A percentile compares a stretch with the other conserved stretches of the same genome.
phyloP scores from a whole-genome alignment of 345 rosid genomes.

The Populus simonii region DNA sequence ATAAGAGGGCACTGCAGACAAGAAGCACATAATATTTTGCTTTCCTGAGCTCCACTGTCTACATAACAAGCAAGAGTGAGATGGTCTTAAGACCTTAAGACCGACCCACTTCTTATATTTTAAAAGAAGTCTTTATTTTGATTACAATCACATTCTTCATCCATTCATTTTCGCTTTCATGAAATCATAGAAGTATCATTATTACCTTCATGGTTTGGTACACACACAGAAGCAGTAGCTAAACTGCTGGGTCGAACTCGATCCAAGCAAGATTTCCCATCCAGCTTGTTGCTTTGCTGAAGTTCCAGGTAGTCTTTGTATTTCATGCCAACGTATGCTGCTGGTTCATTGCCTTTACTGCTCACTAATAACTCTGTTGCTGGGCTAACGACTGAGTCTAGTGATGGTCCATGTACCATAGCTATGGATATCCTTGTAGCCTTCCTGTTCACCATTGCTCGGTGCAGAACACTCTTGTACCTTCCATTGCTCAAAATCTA shows the following conservation, averaged over 20 bases:
- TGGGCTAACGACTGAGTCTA: slow-evolving; percentile 37
- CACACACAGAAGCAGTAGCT: background rate
- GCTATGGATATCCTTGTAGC: slow-evolving; percentile 38
- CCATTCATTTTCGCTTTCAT: no score
- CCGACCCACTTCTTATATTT: no score
- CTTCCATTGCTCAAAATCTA: slow-evolving; percentile 57
- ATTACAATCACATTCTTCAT: background rate
- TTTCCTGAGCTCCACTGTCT: slow-evolving; percentile 9
- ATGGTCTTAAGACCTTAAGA: background rate
- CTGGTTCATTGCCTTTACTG: slow-evolving; percentile 2
- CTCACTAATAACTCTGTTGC: slow-evolving; percentile 28
- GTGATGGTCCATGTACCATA: slow-evolving; percentile 39
- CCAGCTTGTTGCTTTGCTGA: slow-evolving; percentile 38
- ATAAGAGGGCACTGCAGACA: slow-evolving; percentile 4
- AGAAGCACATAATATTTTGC: slow-evolving; percentile 10
- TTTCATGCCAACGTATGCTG: slow-evolving; percentile 31
- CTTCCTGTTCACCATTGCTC: slow-evolving; percentile 41
- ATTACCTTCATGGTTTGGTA: no score
- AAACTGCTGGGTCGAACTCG: slow-evolving; percentile 4
- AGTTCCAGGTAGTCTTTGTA: slow-evolving; percentile 34
- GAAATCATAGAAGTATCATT: no score
- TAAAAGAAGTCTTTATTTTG: background rate
- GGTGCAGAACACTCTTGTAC: slow-evolving; percentile 51
- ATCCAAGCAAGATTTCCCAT: slow-evolving; percentile 38
- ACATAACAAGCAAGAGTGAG: background rate